Evolutionary conservation across 140 eudicot genomes (phyloP).

Genomic region (Senecio squalidus): DNA sequence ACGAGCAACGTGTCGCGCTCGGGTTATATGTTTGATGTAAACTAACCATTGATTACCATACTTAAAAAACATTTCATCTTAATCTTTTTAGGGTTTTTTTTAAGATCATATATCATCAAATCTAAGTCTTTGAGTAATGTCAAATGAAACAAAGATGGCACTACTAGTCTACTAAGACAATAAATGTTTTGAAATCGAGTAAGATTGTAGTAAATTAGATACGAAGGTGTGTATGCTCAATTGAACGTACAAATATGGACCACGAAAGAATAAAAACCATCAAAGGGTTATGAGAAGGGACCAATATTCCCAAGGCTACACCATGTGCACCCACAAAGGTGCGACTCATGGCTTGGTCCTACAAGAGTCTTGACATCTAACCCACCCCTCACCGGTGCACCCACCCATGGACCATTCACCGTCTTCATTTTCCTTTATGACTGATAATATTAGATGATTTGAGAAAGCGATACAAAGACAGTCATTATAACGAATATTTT

Average conservation of each 20-base stretch:
- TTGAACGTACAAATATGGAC: constrained; percentile 12
- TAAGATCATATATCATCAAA: neutral
- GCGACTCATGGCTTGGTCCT: constrained; percentile 23
- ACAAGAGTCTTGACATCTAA: constrained; percentile 16
- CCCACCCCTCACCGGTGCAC: constrained; percentile 14
- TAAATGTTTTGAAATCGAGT: neutral
- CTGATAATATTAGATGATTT: constrained; percentile 9
- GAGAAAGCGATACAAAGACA: constrained; percentile 17
- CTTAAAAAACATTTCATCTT: neutral
- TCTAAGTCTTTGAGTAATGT: neutral
- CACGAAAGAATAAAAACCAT: constrained; percentile 9
- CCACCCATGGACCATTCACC: constrained; percentile 22
- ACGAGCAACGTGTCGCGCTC: neutral
- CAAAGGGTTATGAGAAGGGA: constrained; percentile 3
- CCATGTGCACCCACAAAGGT: constrained; percentile 32
- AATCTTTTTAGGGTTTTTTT: neutral
- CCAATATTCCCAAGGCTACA: constrained; percentile 12
- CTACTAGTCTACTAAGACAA: neutral
- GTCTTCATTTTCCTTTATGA: constrained; percentile 8
- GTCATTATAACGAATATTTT: constrained; percentile 12
- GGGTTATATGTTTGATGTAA: neutral
- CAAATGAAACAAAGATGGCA: neutral
- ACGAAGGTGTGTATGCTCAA: neutral
- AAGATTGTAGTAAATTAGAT: neutral
- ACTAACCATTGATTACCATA: neutral